Evolutionary conservation across 2,329 filamentous ascomycete species (phyloP).

Genomic region (Elsinoe batatas): DNA sequence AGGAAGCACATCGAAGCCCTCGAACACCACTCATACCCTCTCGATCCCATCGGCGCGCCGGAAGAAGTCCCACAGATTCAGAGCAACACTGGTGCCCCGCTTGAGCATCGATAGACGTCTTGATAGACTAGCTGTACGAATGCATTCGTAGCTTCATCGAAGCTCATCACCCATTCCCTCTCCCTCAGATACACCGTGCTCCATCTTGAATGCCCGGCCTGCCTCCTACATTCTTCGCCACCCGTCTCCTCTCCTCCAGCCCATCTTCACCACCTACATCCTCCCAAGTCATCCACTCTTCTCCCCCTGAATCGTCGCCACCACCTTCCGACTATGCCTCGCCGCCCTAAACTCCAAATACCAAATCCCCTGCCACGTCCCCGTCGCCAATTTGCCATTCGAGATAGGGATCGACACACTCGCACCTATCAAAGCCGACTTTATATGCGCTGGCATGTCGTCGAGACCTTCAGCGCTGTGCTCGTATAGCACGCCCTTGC

Average conservation of each 20-base stretch:
- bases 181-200: background rate
- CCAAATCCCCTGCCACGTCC: constrained; percentile 85
- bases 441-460: constrained; percentile 98
- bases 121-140: background rate
- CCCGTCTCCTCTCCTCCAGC: background rate
- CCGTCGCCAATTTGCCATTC: constrained; percentile 64
- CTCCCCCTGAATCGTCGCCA: constrained; percentile 92
- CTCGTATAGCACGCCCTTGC: constrained; percentile 57
- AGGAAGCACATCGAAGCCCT: constrained; percentile 74
- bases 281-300: constrained; percentile 33
- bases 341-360: constrained; percentile 77
- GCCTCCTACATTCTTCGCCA: too few species aligned
- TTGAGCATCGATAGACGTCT: constrained; percentile 48
- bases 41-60: constrained; percentile 51
- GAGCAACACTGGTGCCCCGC: constrained; percentile 47
- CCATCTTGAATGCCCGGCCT: background rate
- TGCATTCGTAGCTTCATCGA: background rate
- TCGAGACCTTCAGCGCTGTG: constrained; percentile 80
- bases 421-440: constrained; percentile 78
- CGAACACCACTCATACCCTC: constrained; percentile 64
- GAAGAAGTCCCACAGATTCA: constrained; percentile 49
- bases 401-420: constrained; percentile 86
- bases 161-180: background rate
- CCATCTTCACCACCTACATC: background rate
- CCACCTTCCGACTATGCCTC: constrained; percentile 69